phyloP scores from a whole-genome alignment of 2,329 filamentous ascomycete genomes.

The Tolypocladium inflatum region DNA sequence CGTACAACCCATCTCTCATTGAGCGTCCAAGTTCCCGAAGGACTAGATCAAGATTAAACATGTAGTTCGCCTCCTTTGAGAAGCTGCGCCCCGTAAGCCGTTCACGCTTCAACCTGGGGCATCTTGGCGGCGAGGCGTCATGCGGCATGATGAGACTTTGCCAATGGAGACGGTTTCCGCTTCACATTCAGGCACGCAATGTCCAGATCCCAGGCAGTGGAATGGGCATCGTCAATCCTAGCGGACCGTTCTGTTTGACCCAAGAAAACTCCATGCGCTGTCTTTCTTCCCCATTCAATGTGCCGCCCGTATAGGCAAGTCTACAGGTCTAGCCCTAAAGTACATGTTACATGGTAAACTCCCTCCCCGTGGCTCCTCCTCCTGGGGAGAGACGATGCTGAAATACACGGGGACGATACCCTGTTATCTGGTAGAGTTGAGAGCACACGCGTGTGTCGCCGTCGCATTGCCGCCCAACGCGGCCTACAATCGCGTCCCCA shows the following conservation, averaged over 20 bases:
- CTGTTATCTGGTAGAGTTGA: slow-evolving; percentile 8
- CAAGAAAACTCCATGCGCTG: background rate
- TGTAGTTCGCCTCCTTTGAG: background rate
- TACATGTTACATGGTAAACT: slow-evolving; percentile 1
- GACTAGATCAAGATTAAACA: background rate
- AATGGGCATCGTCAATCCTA: background rate
- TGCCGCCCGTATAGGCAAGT: background rate
- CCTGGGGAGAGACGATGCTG: background rate
- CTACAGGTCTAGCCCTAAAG: slow-evolving; percentile 1
- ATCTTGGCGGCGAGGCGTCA: background rate
- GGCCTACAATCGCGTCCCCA: background rate
- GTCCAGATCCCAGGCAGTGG: background rate
- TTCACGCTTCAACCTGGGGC: background rate
- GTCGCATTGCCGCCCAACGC: background rate
- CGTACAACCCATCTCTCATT: background rate
- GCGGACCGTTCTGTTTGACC: background rate
- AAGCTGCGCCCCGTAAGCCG: background rate
- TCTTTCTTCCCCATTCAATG: background rate
- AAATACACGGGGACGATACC: background rate
- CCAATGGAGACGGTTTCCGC: background rate
- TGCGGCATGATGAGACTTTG: background rate
- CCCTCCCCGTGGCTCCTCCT: background rate
- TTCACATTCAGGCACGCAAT: too few species aligned
- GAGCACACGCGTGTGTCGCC: background rate
- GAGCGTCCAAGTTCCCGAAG: background rate